Evolutionary conservation across 2,329 filamentous ascomycete species (phyloP), one percentile per base, ranked within the genome.

Genomic region (Paramyrothecium sp.): DNA sequence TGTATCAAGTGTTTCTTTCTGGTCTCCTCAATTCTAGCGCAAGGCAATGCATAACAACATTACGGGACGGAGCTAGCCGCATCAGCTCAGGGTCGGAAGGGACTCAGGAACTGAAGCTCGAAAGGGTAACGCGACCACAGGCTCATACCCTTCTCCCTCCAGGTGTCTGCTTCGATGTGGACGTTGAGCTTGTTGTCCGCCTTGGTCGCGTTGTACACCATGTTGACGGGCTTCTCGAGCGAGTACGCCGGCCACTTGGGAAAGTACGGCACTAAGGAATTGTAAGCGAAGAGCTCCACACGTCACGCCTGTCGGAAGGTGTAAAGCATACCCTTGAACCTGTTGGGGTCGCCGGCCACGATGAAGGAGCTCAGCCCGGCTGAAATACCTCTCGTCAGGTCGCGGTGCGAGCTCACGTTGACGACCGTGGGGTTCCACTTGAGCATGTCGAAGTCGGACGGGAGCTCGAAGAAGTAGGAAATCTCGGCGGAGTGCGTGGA

Each of bases 401-500:
- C 23, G 21, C 55, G 54, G 51, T 63, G 61, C n/a, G 60, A 59
- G 49, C 19, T 54, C 21, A 57, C 54, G 51, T 59, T 56, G 17
- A 52, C 51, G 22, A 62, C 57, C 3, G 56, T 26, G 13, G 62
- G 58, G 49, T 64, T 64, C 8, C 52, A n/a, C 17, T 55, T 60
- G 46, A 56, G 56, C 55, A 63, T 56, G 53, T 63, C 30, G 56
- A 62, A 58, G 11, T 55, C 59, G 21, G 52, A 52, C 5, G 57
- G 58, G 12, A 58, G 59, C 10, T 53, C 41, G 56, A 63, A 60
- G 48, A 60, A 60, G 54, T 64, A 64, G 20, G 62, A 47, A 34
- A 61, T 63, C 51, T 64, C 61, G 10, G 59, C 34, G 41, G 59
- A 58, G 55, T 64, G 62, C 17, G 51, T 57, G 26, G 61, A 51